A percentile compares a stretch with the other conserved stretches of the same genome.
Conservation (phyloP, 371 early-diverging fungal genomes). For the Haplosporangium sp. region DNA sequence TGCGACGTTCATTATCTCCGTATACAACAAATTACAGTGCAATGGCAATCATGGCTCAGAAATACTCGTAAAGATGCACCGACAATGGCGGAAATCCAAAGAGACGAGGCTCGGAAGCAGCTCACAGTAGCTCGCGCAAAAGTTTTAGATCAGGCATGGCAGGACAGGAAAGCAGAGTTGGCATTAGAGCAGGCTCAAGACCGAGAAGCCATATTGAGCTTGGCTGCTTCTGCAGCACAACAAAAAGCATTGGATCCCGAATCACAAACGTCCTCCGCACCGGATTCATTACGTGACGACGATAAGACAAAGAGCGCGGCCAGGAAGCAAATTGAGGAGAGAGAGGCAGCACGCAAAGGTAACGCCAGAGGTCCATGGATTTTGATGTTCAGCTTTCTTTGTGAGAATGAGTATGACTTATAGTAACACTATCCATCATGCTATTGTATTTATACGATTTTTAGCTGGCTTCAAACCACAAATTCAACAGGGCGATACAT, state of each 20-base stretch:
- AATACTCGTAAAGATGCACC: constrained; percentile 71
- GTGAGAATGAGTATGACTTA: neutral
- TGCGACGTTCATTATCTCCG: neutral
- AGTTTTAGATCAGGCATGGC: constrained; percentile 52
- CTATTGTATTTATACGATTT: neutral
- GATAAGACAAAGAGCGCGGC: constrained; percentile 39
- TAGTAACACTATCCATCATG: neutral
- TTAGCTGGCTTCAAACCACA: constrained; percentile 52
- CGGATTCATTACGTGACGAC: neutral
- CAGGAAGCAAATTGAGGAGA: constrained; percentile 49
- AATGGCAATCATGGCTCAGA: constrained; percentile 82
- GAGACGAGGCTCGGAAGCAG: constrained; percentile 41
- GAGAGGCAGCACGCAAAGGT: constrained; percentile 54
- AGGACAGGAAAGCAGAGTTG: constrained; percentile 46
- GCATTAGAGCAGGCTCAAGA: constrained; percentile 42
- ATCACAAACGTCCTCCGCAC: neutral
- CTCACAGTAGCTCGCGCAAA: constrained; percentile 49
- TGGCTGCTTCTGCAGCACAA: constrained; percentile 7
- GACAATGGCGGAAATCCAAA: constrained; percentile 60
- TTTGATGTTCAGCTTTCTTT: neutral
- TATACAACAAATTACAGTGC: constrained; percentile 52
- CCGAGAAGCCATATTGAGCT: constrained; percentile 18
- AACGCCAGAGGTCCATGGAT: neutral
- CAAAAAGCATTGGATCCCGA: neutral
- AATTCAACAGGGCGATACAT: constrained; percentile 51